Percentiles rank a stretch among this genome's conserved stretches.
phyloP scores from a whole-genome alignment of 2,329 filamentous ascomycete genomes.

The Beauveria pseudobassiana region DNA sequence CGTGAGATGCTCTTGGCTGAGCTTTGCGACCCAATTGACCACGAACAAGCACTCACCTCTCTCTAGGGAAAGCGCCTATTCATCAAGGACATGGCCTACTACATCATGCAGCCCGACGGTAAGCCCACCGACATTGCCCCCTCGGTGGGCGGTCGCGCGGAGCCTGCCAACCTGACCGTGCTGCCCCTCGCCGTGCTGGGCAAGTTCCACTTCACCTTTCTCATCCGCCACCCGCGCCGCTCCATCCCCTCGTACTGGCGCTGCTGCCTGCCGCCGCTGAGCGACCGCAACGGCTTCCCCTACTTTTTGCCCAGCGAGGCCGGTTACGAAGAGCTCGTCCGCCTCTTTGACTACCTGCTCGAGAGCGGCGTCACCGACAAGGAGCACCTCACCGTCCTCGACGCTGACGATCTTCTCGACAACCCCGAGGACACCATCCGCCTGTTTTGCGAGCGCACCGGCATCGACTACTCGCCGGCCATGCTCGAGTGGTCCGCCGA shows the following conservation, averaged over 20 bases:
- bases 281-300: conserved; percentile 74
- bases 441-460: conserved; percentile 75
- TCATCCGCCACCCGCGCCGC: conserved; percentile 90
- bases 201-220: conserved; percentile 88
- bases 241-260: conserved; percentile 92
- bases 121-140: conserved; percentile 65
- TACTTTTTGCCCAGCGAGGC: conserved; percentile 83
- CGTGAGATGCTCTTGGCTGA: background rate
- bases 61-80: conserved; percentile 80
- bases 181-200: conserved; percentile 67
- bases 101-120: conserved; percentile 69
- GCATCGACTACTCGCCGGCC: conserved; percentile 62
- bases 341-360: conserved; percentile 78
- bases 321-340: conserved; percentile 81
- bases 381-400: conserved; percentile 71
- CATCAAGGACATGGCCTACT: conserved; percentile 97
- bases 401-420: conserved; percentile 91
- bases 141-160: conserved; percentile 58
- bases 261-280: conserved; percentile 83
- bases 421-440: conserved; percentile 68
- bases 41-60: conserved; percentile 18
- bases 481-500: conserved; percentile 84
- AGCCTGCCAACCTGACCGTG: conserved; percentile 76
- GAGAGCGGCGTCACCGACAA: conserved; percentile 63
- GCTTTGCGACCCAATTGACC: background rate